Base-by-base conservation (phyloP, 2,329 filamentous ascomycete genomes). In the Stagonosporopsis tanaceti region DNA sequence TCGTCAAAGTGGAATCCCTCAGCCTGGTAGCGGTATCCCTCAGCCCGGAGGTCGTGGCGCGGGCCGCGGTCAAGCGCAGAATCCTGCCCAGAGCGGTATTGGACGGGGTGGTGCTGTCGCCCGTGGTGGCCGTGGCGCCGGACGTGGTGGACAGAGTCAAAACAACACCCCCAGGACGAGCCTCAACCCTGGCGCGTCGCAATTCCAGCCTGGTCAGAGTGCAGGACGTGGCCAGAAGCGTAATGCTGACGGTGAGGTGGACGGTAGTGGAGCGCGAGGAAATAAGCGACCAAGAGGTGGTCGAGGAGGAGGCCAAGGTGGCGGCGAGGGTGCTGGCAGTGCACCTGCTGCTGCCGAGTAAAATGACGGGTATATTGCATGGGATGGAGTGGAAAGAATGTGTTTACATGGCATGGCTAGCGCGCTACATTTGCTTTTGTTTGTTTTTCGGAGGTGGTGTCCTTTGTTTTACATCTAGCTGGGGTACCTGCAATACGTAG, bases 171-270 rank as follows among this genome's bases (percentile, higher is more conserved):
- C 70, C 0, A 63, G 68, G 2, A 61, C 63, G 5, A 66, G 63
- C 3, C 62, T 79, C 59, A 79, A 77, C 40, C 70, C 76, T 1
- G 66, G 63, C 17, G 77, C 77, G 1, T 57, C 56, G 46, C 66
- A 70, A 5, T 78, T 78, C 45, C 61, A 68, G n/a, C 76, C 76
- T 22, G 69, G 62, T 32, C 63, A 54, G 20, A 61, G 64, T 22
- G 63, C 53, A 41, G 70, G 69, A 8, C 63, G 71, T 5, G 73
- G 70, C 1, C 70, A 76, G 63, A 76, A 76, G 63, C 67, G 75
- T 7, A 65, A 66, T 5, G 62, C 68, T 20, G 72, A 75, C 30
- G 72, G 71, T 37, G 72, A 72, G 20, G 67, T 62, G 7, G 70
- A 69, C 0, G 68, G 64, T 15, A 68, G 62, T 12, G 68, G 65